Evolutionary conservation across 805 yeast genomes (phyloP).

Genomic region (Sugiyamaella lignohabitans): DNA sequence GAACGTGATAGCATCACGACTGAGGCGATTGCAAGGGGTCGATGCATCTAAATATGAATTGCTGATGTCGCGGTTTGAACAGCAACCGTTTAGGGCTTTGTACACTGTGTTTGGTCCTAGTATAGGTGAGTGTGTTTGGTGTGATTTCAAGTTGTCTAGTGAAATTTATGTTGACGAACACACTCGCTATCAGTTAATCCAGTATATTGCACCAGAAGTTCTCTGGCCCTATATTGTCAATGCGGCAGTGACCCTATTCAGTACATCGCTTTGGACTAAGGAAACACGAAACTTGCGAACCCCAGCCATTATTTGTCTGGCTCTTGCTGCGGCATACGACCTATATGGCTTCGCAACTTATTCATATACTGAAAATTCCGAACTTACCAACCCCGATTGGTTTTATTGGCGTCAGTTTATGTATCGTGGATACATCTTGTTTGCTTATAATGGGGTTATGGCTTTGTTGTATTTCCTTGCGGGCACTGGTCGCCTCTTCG

Average conservation of each 20-base stretch:
- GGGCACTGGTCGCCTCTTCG: constrained; percentile 16
- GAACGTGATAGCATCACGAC: constrained; percentile 15
- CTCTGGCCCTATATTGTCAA: constrained; percentile 17
- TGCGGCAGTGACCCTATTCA: constrained; percentile 11
- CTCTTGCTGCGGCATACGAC: constrained; percentile 7
- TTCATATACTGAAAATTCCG: constrained; percentile 8
- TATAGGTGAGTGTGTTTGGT: constrained; percentile 21
- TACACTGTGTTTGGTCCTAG: constrained; percentile 23
- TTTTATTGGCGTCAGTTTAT: constrained; percentile 16
- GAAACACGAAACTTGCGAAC: constrained; percentile 10
- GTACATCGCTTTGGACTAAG: constrained; percentile 10
- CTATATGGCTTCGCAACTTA: constrained; percentile 8
- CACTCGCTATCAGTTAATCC: too few relatives aligned
- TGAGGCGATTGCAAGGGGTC: constrained; percentile 5
- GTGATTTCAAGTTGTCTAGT: constrained; percentile 15
- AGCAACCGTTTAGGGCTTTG: constrained; percentile 15
- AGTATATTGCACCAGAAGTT: constrained; percentile 17
- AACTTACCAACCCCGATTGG: too few relatives aligned
- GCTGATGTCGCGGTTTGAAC: constrained; percentile 11
- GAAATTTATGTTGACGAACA: too few relatives aligned
- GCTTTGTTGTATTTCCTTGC: constrained; percentile 12
- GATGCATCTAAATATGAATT: constrained; percentile 3
- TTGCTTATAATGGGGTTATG: constrained; percentile 9
- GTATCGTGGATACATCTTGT: constrained; percentile 12
- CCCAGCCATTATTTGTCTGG: constrained; percentile 1